phyloP scores from a whole-genome alignment of 352 stramenopile genomes.

The Phytophthora syringae region DNA sequence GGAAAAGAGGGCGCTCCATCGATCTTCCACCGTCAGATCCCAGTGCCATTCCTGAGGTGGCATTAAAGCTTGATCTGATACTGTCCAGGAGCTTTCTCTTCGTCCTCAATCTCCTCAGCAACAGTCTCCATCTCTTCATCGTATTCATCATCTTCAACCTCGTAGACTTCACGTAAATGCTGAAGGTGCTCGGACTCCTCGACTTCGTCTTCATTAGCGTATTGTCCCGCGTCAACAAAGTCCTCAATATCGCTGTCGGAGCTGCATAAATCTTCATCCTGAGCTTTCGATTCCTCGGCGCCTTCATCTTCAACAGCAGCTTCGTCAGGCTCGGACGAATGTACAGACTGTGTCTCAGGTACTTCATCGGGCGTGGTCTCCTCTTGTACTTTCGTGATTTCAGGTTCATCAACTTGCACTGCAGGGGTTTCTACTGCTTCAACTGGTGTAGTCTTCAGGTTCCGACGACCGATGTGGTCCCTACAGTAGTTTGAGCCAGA shows the following conservation, averaged over 20 bases:
- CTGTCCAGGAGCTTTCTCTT: conserved; percentile 31
- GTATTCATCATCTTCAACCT: conserved; percentile 54
- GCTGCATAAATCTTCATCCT: conserved; percentile 28
- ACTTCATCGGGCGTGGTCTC: neutral
- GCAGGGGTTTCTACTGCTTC: neutral
- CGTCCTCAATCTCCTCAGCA: conserved; percentile 38
- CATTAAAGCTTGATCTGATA: conserved; percentile 25
- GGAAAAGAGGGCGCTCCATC: conserved; percentile 54
- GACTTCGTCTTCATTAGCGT: conserved; percentile 66
- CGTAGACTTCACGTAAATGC: conserved; percentile 83
- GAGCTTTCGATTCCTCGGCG: conserved; percentile 4
- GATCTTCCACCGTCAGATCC: conserved; percentile 64
- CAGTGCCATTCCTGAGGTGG: conserved; percentile 65
- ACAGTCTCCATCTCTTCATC: conserved; percentile 22
- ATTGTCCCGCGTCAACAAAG: conserved; percentile 46
- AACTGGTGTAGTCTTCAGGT: neutral
- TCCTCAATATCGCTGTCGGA: conserved; percentile 48
- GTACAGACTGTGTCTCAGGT: neutral
- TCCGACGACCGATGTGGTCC: conserved; percentile 37
- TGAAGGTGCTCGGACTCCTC: conserved; percentile 85
- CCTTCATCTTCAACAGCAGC: neutral
- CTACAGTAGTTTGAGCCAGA: conserved; percentile 43
- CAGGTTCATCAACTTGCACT: neutral
- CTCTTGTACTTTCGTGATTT: neutral
- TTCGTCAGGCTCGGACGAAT: neutral